phyloP scores from a whole-genome alignment of 2,329 filamentous ascomycete genomes.

The Scolecobasidium constrictum region DNA sequence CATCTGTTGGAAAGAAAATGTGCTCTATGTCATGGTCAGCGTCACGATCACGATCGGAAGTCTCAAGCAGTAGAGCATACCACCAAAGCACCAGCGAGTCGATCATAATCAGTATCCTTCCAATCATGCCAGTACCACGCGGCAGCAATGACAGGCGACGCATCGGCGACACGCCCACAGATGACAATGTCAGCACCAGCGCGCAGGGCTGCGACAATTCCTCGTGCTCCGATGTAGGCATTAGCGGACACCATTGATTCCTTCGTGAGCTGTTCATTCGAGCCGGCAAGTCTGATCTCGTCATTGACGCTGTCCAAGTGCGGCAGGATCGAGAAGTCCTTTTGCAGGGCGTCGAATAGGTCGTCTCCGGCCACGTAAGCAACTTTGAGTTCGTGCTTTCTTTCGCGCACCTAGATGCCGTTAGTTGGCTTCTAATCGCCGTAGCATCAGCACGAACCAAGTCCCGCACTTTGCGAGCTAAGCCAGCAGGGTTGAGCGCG shows the following conservation, averaged over 20 bases:
- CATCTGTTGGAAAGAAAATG: too few relatives aligned
- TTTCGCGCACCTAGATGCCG: constrained; percentile 21
- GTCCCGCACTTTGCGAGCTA: constrained; percentile 35
- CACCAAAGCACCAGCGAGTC: constrained; percentile 32
- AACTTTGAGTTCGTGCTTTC: constrained; percentile 27
- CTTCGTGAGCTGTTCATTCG: too few relatives aligned
- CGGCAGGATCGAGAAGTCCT: constrained; percentile 16
- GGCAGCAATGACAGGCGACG: constrained; percentile 31
- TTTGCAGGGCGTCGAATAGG: constrained; percentile 22
- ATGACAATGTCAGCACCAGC: constrained; percentile 33
- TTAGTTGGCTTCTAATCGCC: background rate
- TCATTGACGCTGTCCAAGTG: constrained; percentile 33
- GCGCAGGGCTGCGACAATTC: constrained; percentile 29
- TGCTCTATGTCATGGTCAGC: too few relatives aligned
- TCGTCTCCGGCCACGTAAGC: constrained; percentile 38
- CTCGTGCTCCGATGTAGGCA: constrained; percentile 32
- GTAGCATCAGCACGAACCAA: constrained; percentile 19
- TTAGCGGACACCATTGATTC: constrained; percentile 25
- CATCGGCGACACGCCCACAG: constrained; percentile 33
- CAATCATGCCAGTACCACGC: constrained; percentile 36
- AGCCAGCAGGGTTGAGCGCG: constrained; percentile 40
- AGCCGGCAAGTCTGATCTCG: constrained; percentile 22
- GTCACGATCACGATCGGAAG: too few relatives aligned
- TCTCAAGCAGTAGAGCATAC: too few relatives aligned
- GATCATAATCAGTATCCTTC: constrained; percentile 25